phyloP scores from a whole-genome alignment of 192 early-diverging fungal genomes.

The Glomus cerebriforme region DNA sequence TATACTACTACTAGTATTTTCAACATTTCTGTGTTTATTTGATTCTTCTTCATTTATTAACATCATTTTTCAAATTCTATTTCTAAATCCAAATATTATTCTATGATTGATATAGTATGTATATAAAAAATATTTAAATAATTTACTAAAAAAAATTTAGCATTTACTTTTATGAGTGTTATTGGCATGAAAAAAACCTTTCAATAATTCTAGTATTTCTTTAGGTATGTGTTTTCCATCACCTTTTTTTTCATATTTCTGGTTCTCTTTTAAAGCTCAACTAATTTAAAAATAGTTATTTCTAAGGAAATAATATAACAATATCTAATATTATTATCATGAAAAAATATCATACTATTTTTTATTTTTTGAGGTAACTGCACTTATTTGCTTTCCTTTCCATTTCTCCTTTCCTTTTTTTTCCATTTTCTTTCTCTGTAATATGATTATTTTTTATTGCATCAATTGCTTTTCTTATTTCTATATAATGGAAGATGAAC shows the following conservation, averaged over 20 bases:
- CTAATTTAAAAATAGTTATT: neutral
- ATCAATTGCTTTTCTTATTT: neutral
- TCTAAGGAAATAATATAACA: neutral
- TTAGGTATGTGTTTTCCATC: neutral
- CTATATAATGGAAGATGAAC: neutral
- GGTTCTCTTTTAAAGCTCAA: slow-evolving; percentile 10
- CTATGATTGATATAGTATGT: no score
- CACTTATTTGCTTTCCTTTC: neutral
- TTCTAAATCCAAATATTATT: no score
- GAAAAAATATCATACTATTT: no score
- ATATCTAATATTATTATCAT: no score
- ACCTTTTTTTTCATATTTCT: neutral
- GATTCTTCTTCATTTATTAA: no score
- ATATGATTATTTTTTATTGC: neutral
- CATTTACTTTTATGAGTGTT: no score
- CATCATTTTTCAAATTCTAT: no score
- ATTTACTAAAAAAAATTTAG: no score
- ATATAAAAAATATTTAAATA: no score
- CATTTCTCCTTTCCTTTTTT: neutral
- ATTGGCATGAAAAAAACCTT: neutral
- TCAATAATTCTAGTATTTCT: neutral
- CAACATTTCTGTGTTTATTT: no score
- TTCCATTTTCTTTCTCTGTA: neutral
- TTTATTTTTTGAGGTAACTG: no score
- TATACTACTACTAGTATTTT: no score